Percentiles rank a stretch among this genome's conserved stretches.
Conservation (phyloP, 2,329 filamentous ascomycete genomes). For the Aureobasidium sp. region DNA sequence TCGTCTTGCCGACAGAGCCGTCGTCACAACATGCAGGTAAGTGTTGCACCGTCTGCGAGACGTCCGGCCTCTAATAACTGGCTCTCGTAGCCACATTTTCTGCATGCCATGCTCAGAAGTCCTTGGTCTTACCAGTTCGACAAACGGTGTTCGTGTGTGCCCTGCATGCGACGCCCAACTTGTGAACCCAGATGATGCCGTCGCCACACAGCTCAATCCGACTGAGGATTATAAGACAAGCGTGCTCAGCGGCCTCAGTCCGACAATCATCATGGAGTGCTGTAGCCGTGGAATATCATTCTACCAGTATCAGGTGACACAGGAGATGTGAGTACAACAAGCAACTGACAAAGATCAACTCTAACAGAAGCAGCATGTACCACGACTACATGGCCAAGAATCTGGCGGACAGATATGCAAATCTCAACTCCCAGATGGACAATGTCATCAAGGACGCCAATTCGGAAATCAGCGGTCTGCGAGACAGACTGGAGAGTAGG, state of each 20-base stretch:
- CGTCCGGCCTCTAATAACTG: background rate
- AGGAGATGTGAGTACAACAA: constrained; percentile 62
- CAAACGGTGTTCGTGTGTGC: constrained; percentile 53
- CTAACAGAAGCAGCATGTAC: constrained; percentile 51
- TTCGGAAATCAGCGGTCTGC: constrained; percentile 59
- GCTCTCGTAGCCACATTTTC: constrained; percentile 65
- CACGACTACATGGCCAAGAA: constrained; percentile 68
- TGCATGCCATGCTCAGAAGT: constrained; percentile 66
- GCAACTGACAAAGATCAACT: background rate
- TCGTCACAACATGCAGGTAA: constrained; percentile 86
- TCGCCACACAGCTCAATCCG: constrained; percentile 64
- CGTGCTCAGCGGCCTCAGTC: constrained; percentile 73
- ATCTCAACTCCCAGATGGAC: constrained; percentile 60
- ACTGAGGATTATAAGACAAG: constrained; percentile 87
- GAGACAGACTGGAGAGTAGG: constrained; percentile 58
- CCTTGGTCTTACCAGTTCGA: constrained; percentile 50
- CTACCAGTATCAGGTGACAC: constrained; percentile 78
- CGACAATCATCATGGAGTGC: constrained; percentile 78
- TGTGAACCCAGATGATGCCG: constrained; percentile 65
- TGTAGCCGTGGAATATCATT: constrained; percentile 72
- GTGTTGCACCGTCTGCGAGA: constrained; percentile 16
- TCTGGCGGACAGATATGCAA: constrained; percentile 63
- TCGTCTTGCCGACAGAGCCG: constrained; percentile 61
- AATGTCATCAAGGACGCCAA: constrained; percentile 70
- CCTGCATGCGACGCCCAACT: constrained; percentile 69